A percentile compares a stretch with the other conserved stretches of the same genome.
These are phyloP conservation scores for Aspergillus proliferans DNA, from an alignment of 2,329 filamentous ascomycete species.

Conservation along the genomic window DNA sequence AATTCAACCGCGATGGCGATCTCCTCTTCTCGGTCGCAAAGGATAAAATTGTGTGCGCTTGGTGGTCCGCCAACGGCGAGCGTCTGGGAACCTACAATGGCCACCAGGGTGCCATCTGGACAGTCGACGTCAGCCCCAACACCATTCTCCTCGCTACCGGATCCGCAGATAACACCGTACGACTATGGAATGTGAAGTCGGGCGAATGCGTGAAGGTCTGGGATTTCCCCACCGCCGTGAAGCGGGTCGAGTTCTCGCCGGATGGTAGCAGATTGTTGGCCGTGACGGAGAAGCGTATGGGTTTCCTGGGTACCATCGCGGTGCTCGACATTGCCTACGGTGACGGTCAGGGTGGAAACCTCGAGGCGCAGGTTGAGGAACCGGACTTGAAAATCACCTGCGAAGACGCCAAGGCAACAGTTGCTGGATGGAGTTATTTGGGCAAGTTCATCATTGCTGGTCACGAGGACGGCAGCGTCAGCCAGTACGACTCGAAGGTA, in stretches of 20 bases:
- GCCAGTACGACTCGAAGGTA: conserved; percentile 85
- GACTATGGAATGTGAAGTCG: conserved; percentile 91
- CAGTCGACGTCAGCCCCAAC: conserved; percentile 91
- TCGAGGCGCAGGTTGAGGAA: conserved; percentile 76
- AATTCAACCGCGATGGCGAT: conserved; percentile 93
- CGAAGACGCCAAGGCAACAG: conserved; percentile 92
- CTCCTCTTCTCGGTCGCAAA: conserved; percentile 93
- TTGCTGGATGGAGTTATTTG: conserved; percentile 92
- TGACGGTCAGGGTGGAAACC: conserved; percentile 46
- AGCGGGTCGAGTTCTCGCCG: conserved; percentile 94
- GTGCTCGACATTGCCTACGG: conserved; percentile 86
- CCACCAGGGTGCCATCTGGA: conserved; percentile 98
- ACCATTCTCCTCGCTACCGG: conserved; percentile 88
- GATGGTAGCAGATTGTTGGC: conserved; percentile 86
- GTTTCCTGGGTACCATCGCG: conserved; percentile 87
- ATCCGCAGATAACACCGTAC: conserved; percentile 96
- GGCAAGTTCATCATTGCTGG: conserved; percentile 95
- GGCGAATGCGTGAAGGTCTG: conserved; percentile 92
- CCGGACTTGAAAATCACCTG: conserved; percentile 81
- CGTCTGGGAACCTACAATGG: conserved; percentile 93
- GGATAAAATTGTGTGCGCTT: conserved; percentile 93
- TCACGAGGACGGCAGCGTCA: conserved; percentile 92
- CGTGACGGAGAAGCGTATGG: conserved; percentile 98
- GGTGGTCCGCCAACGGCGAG: conserved; percentile 97
- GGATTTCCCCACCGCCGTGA: conserved; percentile 96